Evolutionary conservation across 202 grass and related monocot genomes (phyloP).

Genomic region (Panicum virgatum): DNA sequence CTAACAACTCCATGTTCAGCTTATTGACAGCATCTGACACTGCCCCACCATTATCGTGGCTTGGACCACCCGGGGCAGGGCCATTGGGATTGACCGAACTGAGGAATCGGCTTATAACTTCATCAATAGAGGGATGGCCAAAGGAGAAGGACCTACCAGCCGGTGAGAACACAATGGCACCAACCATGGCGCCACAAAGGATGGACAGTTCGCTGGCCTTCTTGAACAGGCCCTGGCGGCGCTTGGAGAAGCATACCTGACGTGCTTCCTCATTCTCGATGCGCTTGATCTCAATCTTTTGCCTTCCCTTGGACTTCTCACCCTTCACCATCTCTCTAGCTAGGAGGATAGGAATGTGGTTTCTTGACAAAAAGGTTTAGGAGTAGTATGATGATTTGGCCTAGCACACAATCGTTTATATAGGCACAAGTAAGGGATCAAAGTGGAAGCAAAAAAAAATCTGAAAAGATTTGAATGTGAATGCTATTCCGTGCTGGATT

Average conservation of each 20-base stretch:
- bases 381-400: neutral
- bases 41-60: neutral
- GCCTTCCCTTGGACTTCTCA: neutral
- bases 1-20: neutral
- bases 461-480: neutral
- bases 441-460: neutral
- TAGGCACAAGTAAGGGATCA: neutral
- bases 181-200: conserved; percentile 5
- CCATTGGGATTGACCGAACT: neutral
- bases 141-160: neutral
- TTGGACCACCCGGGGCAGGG: neutral
- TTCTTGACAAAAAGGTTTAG: neutral
- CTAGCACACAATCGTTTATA: neutral
- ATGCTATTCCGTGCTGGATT: neutral
- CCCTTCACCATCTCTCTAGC: neutral
- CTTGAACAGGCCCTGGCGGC: conserved; percentile 8
- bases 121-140: conserved; percentile 11
- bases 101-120: neutral
- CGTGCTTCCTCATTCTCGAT: neutral
- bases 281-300: neutral
- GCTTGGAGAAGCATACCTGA: neutral
- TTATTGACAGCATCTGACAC: neutral
- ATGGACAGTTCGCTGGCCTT: conserved; percentile 26
- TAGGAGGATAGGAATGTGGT: no score
- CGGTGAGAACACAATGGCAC: neutral